Evolutionary conservation across 352 stramenopile species (phyloP).

Genomic region (Salisapilia sapeloensis): DNA sequence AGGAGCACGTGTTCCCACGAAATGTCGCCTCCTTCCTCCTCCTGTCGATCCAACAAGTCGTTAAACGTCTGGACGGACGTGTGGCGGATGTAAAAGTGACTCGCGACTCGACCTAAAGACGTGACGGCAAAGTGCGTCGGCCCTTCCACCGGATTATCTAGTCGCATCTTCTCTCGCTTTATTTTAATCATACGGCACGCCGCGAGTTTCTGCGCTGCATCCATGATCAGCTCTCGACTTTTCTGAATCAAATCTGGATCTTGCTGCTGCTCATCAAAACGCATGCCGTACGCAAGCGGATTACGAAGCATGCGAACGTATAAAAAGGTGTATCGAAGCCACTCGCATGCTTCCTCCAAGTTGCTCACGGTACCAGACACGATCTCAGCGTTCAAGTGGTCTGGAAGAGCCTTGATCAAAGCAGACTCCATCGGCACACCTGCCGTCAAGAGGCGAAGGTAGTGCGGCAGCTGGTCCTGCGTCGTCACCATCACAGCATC

Average conservation of each 20-base stretch:
- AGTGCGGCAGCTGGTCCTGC: conserved; percentile 85
- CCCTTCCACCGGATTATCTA: conserved; percentile 9
- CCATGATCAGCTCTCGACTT: conserved; percentile 48
- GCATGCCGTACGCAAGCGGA: conserved; percentile 95
- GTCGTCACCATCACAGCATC: conserved; percentile 98
- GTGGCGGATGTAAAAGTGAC: conserved; percentile 99
- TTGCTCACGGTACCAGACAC: conserved; percentile 97
- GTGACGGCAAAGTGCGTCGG: conserved; percentile 85
- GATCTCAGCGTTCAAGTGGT: conserved; percentile 99
- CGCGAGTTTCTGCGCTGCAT: conserved; percentile 59
- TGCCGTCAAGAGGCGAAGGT: conserved; percentile 91
- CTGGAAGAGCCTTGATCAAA: conserved; percentile 96
- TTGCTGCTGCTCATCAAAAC: conserved; percentile 78
- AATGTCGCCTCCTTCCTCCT: conserved; percentile 22
- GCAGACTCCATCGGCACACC: conserved; percentile 96
- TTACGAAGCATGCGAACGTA: conserved; percentile 98
- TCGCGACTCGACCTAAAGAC: conserved; percentile 93
- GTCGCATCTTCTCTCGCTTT: conserved; percentile 23
- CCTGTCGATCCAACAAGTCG: conserved; percentile 72
- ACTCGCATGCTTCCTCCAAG: conserved; percentile 90
- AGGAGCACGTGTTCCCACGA: conserved; percentile 53
- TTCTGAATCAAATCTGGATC: conserved; percentile 78
- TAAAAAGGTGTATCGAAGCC: conserved; percentile 98
- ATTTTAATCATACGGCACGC: conserved; percentile 75
- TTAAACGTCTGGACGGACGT: conserved; percentile 97